phyloP scores from a whole-genome alignment of 306 rosid genomes.

The Mimosa bimucronata region DNA sequence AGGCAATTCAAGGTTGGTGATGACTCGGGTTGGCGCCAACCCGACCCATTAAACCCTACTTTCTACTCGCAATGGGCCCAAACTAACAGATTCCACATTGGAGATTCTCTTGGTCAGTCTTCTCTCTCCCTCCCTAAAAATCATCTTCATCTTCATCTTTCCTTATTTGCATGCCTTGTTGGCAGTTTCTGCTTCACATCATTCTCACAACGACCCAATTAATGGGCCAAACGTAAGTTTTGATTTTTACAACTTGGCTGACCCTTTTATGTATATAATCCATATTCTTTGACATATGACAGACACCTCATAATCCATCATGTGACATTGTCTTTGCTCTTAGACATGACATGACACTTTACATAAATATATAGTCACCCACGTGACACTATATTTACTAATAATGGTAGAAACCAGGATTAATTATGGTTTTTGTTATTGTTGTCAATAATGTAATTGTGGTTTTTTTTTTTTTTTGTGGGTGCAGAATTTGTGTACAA shows the following conservation, averaged over 20 bases:
- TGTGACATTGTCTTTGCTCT: not conserved
- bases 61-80: slow-evolving; percentile 71
- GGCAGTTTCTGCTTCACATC: too few species aligned
- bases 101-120: slow-evolving; percentile 74
- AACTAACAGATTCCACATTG: slow-evolving; percentile 66
- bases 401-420: not conserved
- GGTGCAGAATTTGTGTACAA: slow-evolving; percentile 70
- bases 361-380: not conserved
- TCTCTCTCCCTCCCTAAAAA: not conserved
- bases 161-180: too few species aligned
- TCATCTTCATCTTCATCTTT: too few species aligned
- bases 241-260: too few species aligned
- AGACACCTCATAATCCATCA: not conserved
- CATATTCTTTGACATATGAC: not conserved
- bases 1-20: slow-evolving; percentile 73
- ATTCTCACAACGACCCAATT: too few species aligned
- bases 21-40: slow-evolving; percentile 67
- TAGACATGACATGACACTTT: not conserved
- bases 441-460: not conserved
- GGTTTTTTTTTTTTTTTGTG: not conserved
- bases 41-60: slow-evolving; percentile 42
- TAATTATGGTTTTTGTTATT: not conserved
- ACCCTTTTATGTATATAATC: too few species aligned
- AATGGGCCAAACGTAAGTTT: too few species aligned
- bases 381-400: not conserved